Conservation (phyloP, 257 asterid genomes). For the Nicotiana benthamiana region DNA sequence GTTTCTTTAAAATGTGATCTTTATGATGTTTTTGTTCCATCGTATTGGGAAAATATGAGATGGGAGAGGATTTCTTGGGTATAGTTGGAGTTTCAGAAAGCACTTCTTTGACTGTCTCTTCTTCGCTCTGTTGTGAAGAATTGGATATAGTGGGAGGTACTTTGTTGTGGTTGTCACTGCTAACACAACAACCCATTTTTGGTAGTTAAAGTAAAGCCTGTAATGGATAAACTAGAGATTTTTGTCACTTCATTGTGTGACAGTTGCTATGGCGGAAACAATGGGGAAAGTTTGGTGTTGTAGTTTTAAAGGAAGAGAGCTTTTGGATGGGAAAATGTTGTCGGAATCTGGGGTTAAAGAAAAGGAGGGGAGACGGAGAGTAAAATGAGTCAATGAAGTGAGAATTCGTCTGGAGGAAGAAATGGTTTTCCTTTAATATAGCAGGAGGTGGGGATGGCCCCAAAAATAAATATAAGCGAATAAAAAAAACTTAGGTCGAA, state of each 20-base stretch:
- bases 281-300: not conserved
- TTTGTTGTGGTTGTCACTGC: not conserved
- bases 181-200: slow-evolving; percentile 7
- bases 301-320: not conserved
- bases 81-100: slow-evolving; percentile 9
- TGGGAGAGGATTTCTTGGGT: not conserved
- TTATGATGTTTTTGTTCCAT: not conserved
- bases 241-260: not conserved
- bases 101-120: slow-evolving; percentile 15
- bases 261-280: not conserved
- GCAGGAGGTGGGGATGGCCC: not conserved
- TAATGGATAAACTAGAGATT: not conserved
- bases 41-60: not conserved
- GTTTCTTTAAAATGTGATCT: not conserved
- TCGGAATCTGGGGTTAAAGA: not conserved
- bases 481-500: not conserved
- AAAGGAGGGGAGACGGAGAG: not conserved
- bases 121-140: slow-evolving; percentile 7
- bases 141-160: not conserved
- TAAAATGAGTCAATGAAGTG: not conserved
- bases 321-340: not conserved
- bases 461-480: not conserved
- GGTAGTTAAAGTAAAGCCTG: not conserved
- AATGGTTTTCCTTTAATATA: not conserved
- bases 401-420: not conserved